Evolutionary conservation across 163 green algal genomes (phyloP), one percentile per base, ranked within the genome.

Genomic region (Chloromonas sp.): DNA sequence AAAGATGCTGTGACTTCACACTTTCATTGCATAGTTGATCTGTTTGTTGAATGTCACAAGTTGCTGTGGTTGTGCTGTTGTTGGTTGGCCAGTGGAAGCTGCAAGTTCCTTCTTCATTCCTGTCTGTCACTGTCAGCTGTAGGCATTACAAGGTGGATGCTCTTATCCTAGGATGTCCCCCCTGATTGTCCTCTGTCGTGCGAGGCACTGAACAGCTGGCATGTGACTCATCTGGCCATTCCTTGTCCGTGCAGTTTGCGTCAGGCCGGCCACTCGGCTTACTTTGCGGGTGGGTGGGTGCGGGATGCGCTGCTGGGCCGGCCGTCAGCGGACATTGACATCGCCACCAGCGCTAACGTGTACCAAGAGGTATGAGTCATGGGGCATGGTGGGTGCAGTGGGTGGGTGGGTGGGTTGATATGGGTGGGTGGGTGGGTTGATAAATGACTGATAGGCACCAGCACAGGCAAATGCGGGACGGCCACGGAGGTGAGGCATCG

Each of bases 261-360:
- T 0, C 14, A 60, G 0, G 61, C 74, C 1, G 86, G 86, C 77
- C 86, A 86, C 81, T 79, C 71, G 0, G 87, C 86, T 2, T 81
- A 88, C 77, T 86, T 92, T 74, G 97, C 95, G 2, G 97, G 97
- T 14, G 97, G 97, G 8, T 99, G 97, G 97, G 97, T 99, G 83
- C 87, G 97, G 0, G 97, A 99, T 89, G 98, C 98, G 89, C 91
- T 98, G 66, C 92, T 99, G 82, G 95, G 95, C 15, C 88, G 91
- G 3, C 86, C 92, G n/a, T 95, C 90, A 0, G 60, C 92, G 15
- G 97, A 99, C 90, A 98, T 99, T 14, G 97, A 99, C 91, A 96
- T 99, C 70, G 97, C 95, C 60, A 93, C 86, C 71, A 91, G 83
- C 81, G 89, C 89, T 11, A 86, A 62, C 3, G 58, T 81, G 0